Evolutionary conservation across 2,329 filamentous ascomycete species (phyloP).

Genomic region (Pseudopithomyces maydicus): DNA sequence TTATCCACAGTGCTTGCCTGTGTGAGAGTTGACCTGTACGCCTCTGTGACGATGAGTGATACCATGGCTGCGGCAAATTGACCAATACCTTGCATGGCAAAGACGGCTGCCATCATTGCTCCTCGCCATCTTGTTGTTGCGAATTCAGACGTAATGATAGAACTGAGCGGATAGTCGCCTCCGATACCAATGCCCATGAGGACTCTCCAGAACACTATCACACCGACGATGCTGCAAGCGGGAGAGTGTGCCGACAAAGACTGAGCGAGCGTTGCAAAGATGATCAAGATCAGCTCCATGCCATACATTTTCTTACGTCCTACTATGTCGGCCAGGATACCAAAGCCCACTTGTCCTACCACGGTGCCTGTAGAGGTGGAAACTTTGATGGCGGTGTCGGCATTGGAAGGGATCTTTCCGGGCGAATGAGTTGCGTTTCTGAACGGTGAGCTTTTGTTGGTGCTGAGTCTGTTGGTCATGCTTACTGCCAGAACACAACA

Average conservation of each 20-base stretch:
- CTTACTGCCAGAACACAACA: conserved; percentile 71
- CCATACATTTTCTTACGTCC: conserved; percentile 87
- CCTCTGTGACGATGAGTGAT: conserved; percentile 73
- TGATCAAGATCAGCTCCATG: conserved; percentile 46
- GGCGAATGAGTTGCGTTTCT: conserved; percentile 44
- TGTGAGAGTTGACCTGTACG: conserved; percentile 69
- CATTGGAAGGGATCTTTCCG: conserved; percentile 62
- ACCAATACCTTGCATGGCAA: conserved; percentile 85
- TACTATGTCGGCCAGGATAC: conserved; percentile 70
- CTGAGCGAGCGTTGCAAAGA: conserved; percentile 46
- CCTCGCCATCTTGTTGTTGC: conserved; percentile 84
- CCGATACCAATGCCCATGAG: conserved; percentile 44
- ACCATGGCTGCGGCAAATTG: conserved; percentile 78
- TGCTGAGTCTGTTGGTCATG: background rate
- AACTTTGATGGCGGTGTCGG: conserved; percentile 84
- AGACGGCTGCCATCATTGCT: conserved; percentile 86
- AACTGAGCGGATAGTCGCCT: conserved; percentile 68
- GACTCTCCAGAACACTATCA: conserved; percentile 47
- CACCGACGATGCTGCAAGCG: conserved; percentile 42
- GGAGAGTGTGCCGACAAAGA: conserved; percentile 41
- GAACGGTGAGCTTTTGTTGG: background rate
- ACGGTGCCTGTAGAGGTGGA: conserved; percentile 84
- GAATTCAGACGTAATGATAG: conserved; percentile 86
- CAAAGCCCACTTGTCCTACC: conserved; percentile 77
- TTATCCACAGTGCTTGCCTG: conserved; percentile 56